phyloP scores from a whole-genome alignment of 75 land plant species.

The Chamaecyparis obtusa region DNA sequence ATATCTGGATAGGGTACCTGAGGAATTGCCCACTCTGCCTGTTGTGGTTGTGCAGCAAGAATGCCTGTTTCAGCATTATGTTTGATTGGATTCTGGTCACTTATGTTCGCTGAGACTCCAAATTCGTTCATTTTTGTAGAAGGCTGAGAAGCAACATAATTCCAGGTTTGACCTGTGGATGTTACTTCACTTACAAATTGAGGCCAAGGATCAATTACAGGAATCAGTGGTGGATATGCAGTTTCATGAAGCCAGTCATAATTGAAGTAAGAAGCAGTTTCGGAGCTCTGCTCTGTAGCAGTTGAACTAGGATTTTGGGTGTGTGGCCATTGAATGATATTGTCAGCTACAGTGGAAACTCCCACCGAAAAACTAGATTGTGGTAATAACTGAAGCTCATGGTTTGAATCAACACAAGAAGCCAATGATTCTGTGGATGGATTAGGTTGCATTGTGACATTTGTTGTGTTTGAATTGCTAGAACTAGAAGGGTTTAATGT shows the following conservation, averaged over 20 bases:
- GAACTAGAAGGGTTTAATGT: background rate
- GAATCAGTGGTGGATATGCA: background rate
- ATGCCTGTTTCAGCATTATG: slow-evolving; percentile 8
- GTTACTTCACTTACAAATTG: slow-evolving; percentile 2
- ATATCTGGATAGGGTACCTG: background rate
- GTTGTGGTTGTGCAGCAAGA: background rate
- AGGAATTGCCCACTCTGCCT: slow-evolving; percentile 4
- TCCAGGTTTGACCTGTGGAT: background rate
- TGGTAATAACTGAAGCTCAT: background rate
- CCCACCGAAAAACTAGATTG: background rate
- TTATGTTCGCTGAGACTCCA: background rate
- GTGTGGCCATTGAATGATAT: background rate
- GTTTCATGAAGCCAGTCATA: background rate
- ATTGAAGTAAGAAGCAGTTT: background rate
- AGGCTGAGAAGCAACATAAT: background rate
- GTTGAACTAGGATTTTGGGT: background rate
- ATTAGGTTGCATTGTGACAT: background rate
- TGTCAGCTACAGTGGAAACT: background rate
- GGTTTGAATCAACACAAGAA: slow-evolving; percentile 4
- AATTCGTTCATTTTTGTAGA: background rate
- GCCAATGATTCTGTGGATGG: background rate
- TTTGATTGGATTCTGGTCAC: background rate
- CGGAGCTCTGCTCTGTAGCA: background rate
- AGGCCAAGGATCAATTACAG: background rate
- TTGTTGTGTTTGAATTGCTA: background rate